A percentile compares a stretch with the other conserved stretches of the same genome.
phyloP scores from a whole-genome alignment of 495 filamentous ascomycete species.

The Podospora australis region DNA sequence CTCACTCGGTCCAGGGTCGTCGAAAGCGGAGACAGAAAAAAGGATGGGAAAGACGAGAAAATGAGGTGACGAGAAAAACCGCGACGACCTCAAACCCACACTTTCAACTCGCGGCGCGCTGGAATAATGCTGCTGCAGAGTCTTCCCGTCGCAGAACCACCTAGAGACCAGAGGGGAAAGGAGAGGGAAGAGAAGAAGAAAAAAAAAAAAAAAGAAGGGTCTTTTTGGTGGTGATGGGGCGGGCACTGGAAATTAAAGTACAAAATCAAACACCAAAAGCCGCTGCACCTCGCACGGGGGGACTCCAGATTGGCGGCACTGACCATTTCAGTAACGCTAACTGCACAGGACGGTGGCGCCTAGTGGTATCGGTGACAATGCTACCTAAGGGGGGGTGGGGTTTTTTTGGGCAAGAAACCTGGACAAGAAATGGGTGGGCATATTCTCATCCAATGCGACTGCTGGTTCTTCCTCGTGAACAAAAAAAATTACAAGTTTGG shows the following conservation, averaged over 20 bases:
- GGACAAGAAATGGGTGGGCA: too few relatives aligned
- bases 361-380: conserved; percentile 9
- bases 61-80: conserved; percentile 1
- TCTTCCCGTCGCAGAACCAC: conserved; percentile 11
- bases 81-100: conserved; percentile 3
- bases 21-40: background rate
- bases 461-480: too few relatives aligned
- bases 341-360: conserved; percentile 11
- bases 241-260: conserved; percentile 16
- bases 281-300: conserved; percentile 6
- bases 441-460: too few relatives aligned
- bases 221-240: conserved; percentile 17
- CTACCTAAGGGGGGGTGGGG: background rate
- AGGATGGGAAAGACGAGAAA: background rate
- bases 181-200: conserved; percentile 1
- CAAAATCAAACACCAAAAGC: conserved; percentile 3
- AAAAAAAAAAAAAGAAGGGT: conserved; percentile 5
- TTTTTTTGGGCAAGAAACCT: too few relatives aligned
- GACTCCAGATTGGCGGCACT: conserved; percentile 13
- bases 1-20: background rate
- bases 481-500: too few relatives aligned
- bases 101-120: conserved; percentile 5
- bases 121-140: conserved; percentile 6
- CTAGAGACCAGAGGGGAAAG: conserved; percentile 2
- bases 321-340: background rate